Percentiles rank a stretch among this genome's conserved stretches.
Evolutionary conservation across 2,329 filamentous ascomycete genomes (phyloP).

Genomic region (Teratosphaeria epicoccoides): DNA sequence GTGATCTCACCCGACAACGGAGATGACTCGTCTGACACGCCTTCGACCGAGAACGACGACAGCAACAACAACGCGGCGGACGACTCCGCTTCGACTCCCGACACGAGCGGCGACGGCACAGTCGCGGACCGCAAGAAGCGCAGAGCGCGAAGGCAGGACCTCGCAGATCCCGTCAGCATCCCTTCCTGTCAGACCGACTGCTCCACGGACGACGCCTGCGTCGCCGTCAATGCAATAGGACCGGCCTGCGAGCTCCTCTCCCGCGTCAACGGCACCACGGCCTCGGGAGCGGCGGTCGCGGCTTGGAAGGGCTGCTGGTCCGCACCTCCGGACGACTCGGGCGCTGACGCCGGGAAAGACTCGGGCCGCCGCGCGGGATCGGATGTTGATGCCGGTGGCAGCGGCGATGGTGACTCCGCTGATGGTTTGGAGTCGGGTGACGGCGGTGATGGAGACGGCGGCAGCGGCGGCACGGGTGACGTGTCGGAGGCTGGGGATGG

Average conservation of each 20-base stretch:
- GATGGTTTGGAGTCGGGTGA: no score
- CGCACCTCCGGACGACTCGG: neutral
- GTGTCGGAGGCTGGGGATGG: no score
- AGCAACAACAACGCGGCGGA: neutral
- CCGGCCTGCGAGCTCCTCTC: conserved; percentile 2
- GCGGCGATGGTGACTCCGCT: no score
- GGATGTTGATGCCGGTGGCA: neutral
- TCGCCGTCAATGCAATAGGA: conserved; percentile 4
- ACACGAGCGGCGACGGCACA: neutral
- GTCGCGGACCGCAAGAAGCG: neutral
- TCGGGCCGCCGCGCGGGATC: neutral
- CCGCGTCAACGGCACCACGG: conserved; percentile 1
- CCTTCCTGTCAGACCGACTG: conserved; percentile 1
- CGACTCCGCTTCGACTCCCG: neutral
- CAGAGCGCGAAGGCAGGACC: neutral
- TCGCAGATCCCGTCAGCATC: neutral
- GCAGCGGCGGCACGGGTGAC: no score
- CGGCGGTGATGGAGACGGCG: no score
- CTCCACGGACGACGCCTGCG: neutral
- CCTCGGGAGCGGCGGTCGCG: neutral
- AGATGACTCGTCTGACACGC: neutral
- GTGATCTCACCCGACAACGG: neutral
- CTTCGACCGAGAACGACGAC: neutral
- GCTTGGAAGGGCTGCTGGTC: conserved; percentile 7
- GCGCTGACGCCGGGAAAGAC: neutral